These are phyloP conservation scores for Aphanocladium album DNA, from an alignment of 2,329 filamentous ascomycete genomes.

Conservation along the genomic window DNA sequence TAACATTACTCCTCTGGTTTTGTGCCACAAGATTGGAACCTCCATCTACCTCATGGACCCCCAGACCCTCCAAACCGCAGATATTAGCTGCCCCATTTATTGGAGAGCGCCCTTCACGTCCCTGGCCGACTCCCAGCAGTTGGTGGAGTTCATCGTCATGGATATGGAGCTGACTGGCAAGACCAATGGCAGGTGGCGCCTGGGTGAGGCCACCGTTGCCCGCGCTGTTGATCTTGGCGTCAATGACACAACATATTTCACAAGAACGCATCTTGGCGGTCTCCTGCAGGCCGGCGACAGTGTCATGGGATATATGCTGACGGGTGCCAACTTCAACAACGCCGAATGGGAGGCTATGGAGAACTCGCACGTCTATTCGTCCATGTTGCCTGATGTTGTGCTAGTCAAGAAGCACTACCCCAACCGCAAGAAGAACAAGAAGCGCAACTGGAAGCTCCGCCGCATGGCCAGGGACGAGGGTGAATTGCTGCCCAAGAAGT, in stretches of 20 bases:
- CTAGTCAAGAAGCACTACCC: conserved; percentile 97
- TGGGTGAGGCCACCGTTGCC: conserved; percentile 85
- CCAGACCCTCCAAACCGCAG: conserved; percentile 82
- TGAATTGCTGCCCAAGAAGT: conserved; percentile 78
- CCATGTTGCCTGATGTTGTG: conserved; percentile 82
- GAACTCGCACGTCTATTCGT: conserved; percentile 66
- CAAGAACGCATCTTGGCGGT: conserved; percentile 81
- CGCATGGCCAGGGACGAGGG: conserved; percentile 88
- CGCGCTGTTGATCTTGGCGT: conserved; percentile 78
- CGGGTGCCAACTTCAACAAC: conserved; percentile 90
- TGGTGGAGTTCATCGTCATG: conserved; percentile 91
- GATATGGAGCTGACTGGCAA: conserved; percentile 80
- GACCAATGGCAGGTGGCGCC: conserved; percentile 73
- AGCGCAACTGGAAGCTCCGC: conserved; percentile 89
- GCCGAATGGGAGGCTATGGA: conserved; percentile 79
- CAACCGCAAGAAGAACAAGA: conserved; percentile 72
- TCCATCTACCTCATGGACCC: conserved; percentile 87
- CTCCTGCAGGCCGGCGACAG: conserved; percentile 86
- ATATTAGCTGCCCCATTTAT: conserved; percentile 76
- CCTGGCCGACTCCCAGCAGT: conserved; percentile 75
- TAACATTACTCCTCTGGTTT: conserved; percentile 79
- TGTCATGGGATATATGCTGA: conserved; percentile 88
- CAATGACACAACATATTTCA: conserved; percentile 86
- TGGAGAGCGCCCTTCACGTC: conserved; percentile 86
- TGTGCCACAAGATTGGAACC: conserved; percentile 87